Evolutionary conservation across 78 protist genomes (phyloP), one percentile per base, ranked within the genome.

Genomic region (Planoprotostelium fungivorum): DNA sequence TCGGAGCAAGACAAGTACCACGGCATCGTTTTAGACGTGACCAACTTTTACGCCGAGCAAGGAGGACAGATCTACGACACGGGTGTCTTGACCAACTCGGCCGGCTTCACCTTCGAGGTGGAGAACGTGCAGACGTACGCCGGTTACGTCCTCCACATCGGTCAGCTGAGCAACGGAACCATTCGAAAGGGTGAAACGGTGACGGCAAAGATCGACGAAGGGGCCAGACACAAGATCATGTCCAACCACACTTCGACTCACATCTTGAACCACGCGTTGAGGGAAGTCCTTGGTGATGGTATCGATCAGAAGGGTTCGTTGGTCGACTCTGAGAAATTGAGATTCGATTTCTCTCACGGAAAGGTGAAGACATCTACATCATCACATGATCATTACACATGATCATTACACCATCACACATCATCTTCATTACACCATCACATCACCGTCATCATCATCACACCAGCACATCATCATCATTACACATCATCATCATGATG

Each of bases 201-300:
- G 38, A 37, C n/a, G 29, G 51, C 85, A 5, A 87, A 87, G 0
- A 95, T 95, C 28, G 98, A 97, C 94, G 87, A 88, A 38, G 95
- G 87, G 37, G 89, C 96, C 83, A 96, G 99, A 63, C 31, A 38
- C 0, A 90, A 89, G 63, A 73, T 96, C 36, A 95, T 96, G 91
- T 16, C 90, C n/a, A 97, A 97, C 90, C 99, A 98, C 97, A 97
- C 99, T 34, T 86, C 94, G 0, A 98, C 99, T 39, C 99, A 98
- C 89, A 86, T 97, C 90, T 95, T 98, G 63, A 98, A 98, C 95
- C 88, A 29, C 36, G 98, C 98, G 28, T 95, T 98, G 88, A 38
- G 95, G 34, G 10, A 38, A 35, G 95, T 88, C 34, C 94, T 98
- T 37, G 97, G 97, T 38, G 91, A 88, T 9, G 91, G 83, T 29